These are phyloP conservation scores for Botrytis cinerea DNA, from an alignment of 2,329 filamentous ascomycete genomes.

Conservation along the genomic window DNA sequence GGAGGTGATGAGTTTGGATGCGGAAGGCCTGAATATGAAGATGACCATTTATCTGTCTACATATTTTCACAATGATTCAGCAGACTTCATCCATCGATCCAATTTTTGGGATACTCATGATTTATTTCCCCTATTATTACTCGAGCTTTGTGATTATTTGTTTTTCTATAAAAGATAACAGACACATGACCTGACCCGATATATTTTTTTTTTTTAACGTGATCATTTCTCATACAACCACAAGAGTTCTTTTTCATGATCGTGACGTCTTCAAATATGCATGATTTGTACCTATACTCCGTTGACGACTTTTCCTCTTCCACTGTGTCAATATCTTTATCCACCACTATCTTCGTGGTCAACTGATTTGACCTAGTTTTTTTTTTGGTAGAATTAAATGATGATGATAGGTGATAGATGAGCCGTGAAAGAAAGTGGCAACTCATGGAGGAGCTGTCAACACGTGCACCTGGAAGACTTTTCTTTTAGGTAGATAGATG, in stretches of 20 bases:
- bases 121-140: neutral
- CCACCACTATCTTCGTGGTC: neutral
- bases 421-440: neutral
- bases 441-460: too few species aligned
- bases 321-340: neutral
- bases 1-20: neutral
- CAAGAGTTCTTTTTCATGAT: neutral
- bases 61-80: neutral
- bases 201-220: neutral
- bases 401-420: neutral
- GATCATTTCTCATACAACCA: neutral
- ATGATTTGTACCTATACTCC: neutral
- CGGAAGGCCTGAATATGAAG: slow-evolving; percentile 9
- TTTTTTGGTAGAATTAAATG: neutral
- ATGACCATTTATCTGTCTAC: slow-evolving; percentile 14
- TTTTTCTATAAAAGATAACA: neutral
- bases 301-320: neutral
- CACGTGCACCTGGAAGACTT: neutral
- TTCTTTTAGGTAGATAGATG: neutral
- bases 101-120: neutral
- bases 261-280: neutral
- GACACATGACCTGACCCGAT: neutral
- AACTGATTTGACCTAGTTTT: neutral
- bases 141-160: neutral
- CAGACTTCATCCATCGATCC: neutral